Conservation (phyloP, 192 early-diverging fungal species). For the Phlyctochytrium arcticum region DNA sequence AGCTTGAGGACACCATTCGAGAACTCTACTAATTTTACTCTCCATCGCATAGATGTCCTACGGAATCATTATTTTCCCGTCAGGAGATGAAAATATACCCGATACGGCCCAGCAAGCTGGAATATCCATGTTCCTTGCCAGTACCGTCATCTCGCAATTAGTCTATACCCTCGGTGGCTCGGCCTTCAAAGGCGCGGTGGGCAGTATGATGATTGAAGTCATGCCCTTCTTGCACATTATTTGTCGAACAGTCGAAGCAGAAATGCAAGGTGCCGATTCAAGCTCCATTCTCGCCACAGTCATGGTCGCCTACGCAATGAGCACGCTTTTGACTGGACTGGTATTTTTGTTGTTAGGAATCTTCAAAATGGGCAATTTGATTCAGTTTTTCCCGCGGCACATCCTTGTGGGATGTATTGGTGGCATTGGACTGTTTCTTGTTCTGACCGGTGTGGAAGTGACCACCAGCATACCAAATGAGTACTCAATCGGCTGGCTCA, state of each 20-base stretch:
- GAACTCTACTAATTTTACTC: not conserved
- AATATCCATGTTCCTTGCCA: conserved; percentile 93
- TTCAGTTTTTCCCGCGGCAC: conserved; percentile 67
- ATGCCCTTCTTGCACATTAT: conserved; percentile 90
- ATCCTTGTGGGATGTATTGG: conserved; percentile 95
- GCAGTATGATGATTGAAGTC: conserved; percentile 87
- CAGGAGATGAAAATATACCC: conserved; percentile 52
- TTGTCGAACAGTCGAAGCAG: conserved; percentile 54
- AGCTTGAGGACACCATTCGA: not conserved
- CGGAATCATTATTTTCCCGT: conserved; percentile 84
- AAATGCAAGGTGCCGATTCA: conserved; percentile 55
- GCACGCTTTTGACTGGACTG: conserved; percentile 83
- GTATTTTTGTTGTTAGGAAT: conserved; percentile 82
- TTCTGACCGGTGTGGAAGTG: conserved; percentile 90
- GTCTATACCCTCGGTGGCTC: conserved; percentile 70
- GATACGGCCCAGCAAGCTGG: conserved; percentile 57
- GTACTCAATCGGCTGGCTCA: conserved; percentile 56
- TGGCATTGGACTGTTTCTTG: conserved; percentile 60
- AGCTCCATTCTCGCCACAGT: conserved; percentile 82
- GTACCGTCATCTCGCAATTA: conserved; percentile 45
- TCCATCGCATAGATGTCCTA: conserved; percentile 36
- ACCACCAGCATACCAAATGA: conserved; percentile 62
- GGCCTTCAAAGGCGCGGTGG: conserved; percentile 86
- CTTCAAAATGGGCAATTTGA: conserved; percentile 62
- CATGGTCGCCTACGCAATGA: conserved; percentile 81